phyloP scores from a whole-genome alignment of 805 yeast species.

The Candida chauliodis region DNA sequence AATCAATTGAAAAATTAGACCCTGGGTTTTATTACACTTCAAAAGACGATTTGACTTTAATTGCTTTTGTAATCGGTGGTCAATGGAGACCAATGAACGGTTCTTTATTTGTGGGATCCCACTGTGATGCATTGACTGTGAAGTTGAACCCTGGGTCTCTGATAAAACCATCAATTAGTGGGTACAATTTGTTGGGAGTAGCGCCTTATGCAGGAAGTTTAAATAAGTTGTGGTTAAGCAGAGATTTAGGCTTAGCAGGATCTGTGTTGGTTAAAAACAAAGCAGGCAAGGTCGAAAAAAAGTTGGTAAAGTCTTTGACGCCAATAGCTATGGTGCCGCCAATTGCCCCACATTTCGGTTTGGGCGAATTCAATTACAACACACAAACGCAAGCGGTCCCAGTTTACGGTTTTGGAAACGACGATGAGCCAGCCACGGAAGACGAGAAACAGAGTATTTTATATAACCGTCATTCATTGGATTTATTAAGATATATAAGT shows the following conservation, averaged over 20 bases:
- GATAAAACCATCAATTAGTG: slow-evolving; percentile 22
- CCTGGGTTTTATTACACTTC: slow-evolving; percentile 27
- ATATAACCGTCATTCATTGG: slow-evolving; percentile 27
- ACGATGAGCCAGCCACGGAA: slow-evolving; percentile 17
- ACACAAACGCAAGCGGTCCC: slow-evolving; percentile 39
- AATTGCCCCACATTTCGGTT: slow-evolving; percentile 37
- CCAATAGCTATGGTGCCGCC: slow-evolving; percentile 40
- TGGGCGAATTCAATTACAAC: slow-evolving; percentile 25
- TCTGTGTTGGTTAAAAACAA: slow-evolving; percentile 22
- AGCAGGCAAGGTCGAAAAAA: slow-evolving; percentile 19
- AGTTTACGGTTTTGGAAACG: slow-evolving; percentile 25
- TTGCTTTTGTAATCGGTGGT: slow-evolving; percentile 37
- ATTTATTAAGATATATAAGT: slow-evolving; percentile 30
- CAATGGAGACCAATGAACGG: slow-evolving; percentile 51
- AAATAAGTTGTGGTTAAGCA: slow-evolving; percentile 33
- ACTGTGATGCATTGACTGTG: slow-evolving; percentile 37
- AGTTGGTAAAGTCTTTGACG: slow-evolving; percentile 30
- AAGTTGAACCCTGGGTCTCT: slow-evolving; percentile 27
- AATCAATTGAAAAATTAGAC: slow-evolving; percentile 10
- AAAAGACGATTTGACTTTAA: slow-evolving; percentile 30
- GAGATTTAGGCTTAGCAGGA: slow-evolving; percentile 44
- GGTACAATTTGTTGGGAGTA: slow-evolving; percentile 37
- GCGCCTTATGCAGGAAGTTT: slow-evolving; percentile 39
- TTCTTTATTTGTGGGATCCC: slow-evolving; percentile 64
- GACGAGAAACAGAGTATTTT: slow-evolving; percentile 27